Conservation (phyloP, 495 filamentous ascomycete genomes). For the Xylaria intraflava region DNA sequence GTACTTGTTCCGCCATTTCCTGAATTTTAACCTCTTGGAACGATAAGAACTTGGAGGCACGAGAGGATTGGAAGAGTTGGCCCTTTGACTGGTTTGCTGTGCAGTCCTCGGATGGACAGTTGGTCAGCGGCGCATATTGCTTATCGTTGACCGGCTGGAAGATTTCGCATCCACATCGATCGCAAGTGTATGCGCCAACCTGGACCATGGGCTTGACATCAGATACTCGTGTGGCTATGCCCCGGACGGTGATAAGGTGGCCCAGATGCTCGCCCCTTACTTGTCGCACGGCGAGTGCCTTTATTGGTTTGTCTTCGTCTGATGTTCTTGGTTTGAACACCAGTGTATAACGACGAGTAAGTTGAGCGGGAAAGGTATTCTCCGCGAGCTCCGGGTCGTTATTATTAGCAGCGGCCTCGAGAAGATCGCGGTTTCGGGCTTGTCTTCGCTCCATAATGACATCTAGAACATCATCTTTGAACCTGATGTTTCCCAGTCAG, state of each 20-base stretch:
- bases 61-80: constrained; percentile 84
- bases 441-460: constrained; percentile 89
- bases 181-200: constrained; percentile 96
- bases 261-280: constrained; percentile 89
- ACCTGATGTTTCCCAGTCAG: constrained; percentile 40
- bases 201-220: constrained; percentile 97
- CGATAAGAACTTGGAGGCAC: constrained; percentile 92
- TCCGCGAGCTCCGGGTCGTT: constrained; percentile 51
- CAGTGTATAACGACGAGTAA: constrained; percentile 89
- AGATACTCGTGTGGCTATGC: constrained; percentile 90
- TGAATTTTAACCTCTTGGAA: constrained; percentile 99
- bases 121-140: constrained; percentile 76
- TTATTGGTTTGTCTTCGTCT: constrained; percentile 61
- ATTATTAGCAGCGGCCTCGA: constrained; percentile 59
- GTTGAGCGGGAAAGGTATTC: constrained; percentile 77
- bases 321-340: constrained; percentile 87
- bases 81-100: constrained; percentile 85
- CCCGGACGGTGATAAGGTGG: constrained; percentile 86
- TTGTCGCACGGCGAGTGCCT: constrained; percentile 88
- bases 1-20: constrained; percentile 96
- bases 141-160: constrained; percentile 94
- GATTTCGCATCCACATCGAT: constrained; percentile 91
- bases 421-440: constrained; percentile 72
- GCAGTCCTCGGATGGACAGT: constrained; percentile 84
- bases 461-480: constrained; percentile 96